Conservation (phyloP, 2,329 filamentous ascomycete genomes). For the Fusarium mangiferae region DNA sequence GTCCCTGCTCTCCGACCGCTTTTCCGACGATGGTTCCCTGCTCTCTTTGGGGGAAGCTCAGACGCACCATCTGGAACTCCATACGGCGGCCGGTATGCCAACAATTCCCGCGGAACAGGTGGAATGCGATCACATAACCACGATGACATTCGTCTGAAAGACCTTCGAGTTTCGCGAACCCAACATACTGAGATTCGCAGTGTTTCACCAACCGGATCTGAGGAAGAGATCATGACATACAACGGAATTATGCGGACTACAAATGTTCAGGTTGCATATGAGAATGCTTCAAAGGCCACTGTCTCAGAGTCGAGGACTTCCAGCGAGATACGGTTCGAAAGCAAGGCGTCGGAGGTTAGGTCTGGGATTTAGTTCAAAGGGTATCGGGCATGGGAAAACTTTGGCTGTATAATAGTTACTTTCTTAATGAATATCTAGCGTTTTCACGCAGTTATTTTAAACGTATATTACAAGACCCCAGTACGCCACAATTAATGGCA, state of each 20-base stretch:
- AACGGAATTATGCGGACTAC: slow-evolving; percentile 53
- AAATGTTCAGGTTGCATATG: slow-evolving; percentile 42
- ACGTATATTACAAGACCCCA: rapidly evolving
- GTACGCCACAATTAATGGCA: neutral
- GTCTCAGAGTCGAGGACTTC: slow-evolving; percentile 18
- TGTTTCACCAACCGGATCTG: slow-evolving; percentile 48
- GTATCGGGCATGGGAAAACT: no score
- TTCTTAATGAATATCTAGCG: neutral
- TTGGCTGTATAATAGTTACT: neutral
- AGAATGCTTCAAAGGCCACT: slow-evolving; percentile 25
- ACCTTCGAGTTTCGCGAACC: slow-evolving; percentile 23
- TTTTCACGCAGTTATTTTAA: neutral
- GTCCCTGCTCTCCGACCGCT: slow-evolving; percentile 51
- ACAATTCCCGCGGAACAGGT: slow-evolving; percentile 33
- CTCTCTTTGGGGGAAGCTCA: slow-evolving; percentile 40
- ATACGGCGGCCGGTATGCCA: slow-evolving; percentile 19
- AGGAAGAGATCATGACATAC: slow-evolving; percentile 55
- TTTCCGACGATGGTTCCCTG: slow-evolving; percentile 47
- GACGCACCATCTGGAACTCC: slow-evolving; percentile 21
- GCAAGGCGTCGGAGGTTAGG: slow-evolving; percentile 9
- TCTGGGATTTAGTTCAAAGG: neutral
- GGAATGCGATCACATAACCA: slow-evolving; percentile 24
- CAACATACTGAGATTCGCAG: slow-evolving; percentile 50
- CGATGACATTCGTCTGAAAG: slow-evolving; percentile 35
- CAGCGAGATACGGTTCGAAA: slow-evolving; percentile 25